phyloP scores from a whole-genome alignment of 2,329 filamentous ascomycete species.

The Xylariaceae sp. region DNA sequence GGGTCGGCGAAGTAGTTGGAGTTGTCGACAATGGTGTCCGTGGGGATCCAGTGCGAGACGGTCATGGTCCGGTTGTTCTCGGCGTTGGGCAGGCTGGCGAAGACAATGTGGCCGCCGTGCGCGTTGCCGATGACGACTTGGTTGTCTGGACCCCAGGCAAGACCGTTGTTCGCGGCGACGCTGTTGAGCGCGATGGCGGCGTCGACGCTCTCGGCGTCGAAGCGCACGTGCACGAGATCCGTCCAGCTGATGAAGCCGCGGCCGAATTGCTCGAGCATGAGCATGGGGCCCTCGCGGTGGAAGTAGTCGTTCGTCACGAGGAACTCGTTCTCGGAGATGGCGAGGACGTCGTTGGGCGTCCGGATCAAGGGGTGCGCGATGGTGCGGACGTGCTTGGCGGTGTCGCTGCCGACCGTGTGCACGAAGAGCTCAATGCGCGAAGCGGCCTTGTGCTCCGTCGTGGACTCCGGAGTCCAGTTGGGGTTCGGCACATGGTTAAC shows the following conservation, averaged over 20 bases:
- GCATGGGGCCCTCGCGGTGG: constrained; percentile 44
- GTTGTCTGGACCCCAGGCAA: constrained; percentile 42
- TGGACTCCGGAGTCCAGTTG: constrained; percentile 28
- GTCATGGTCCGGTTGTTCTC: constrained; percentile 33
- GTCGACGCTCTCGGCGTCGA: constrained; percentile 36
- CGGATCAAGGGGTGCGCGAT: constrained; percentile 47
- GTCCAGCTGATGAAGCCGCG: constrained; percentile 42
- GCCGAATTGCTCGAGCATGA: constrained; percentile 41
- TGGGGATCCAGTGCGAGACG: constrained; percentile 38
- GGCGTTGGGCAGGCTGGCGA: constrained; percentile 31
- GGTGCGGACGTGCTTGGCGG: constrained; percentile 45
- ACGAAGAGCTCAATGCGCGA: constrained; percentile 56
- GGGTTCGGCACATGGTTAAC: constrained; percentile 55
- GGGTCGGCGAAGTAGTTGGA: constrained; percentile 54
- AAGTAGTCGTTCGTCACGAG: constrained; percentile 58
- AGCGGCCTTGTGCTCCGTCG: constrained; percentile 36
- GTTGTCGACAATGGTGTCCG: constrained; percentile 50
- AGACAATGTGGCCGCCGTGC: constrained; percentile 42
- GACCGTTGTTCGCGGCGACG: constrained; percentile 52
- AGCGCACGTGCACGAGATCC: constrained; percentile 41
- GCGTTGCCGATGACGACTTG: constrained; percentile 43
- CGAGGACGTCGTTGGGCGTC: constrained; percentile 56
- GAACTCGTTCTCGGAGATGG: constrained; percentile 42
- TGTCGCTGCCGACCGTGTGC: constrained; percentile 41
- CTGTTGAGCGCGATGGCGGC: constrained; percentile 40